Conservation (phyloP, 495 filamentous ascomycete genomes). For the Poronia punctata region DNA sequence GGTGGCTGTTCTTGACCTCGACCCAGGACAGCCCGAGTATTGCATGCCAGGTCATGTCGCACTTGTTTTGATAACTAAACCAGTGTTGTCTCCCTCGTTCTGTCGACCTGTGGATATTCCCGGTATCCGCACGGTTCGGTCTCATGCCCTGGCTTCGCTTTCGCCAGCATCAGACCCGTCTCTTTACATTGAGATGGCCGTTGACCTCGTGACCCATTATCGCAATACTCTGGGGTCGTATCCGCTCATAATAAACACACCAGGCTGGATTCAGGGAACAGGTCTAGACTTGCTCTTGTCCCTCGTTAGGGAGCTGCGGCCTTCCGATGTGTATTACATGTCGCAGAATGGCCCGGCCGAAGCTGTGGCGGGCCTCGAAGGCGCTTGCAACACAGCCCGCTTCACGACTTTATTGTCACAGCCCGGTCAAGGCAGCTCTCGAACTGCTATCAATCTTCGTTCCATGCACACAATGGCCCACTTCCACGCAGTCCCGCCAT, state of each 20-base stretch:
- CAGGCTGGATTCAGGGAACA: slow-evolving; percentile 74
- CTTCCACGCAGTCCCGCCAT: slow-evolving; percentile 47
- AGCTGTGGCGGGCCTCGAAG: slow-evolving; percentile 50
- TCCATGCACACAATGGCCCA: slow-evolving; percentile 79
- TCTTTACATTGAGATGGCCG: slow-evolving; percentile 60
- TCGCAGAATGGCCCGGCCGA: slow-evolving; percentile 62
- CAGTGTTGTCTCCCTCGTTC: slow-evolving; percentile 69
- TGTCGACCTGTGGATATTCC: slow-evolving; percentile 50
- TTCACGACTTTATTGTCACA: slow-evolving; percentile 51
- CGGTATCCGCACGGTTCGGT: slow-evolving; percentile 40
- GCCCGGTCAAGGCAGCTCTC: slow-evolving; percentile 52
- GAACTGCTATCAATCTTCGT: slow-evolving; percentile 61
- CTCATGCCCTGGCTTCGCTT: slow-evolving; percentile 66
- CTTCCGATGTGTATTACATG: slow-evolving; percentile 66
- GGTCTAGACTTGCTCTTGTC: slow-evolving; percentile 64
- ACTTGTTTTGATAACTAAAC: slow-evolving; percentile 54
- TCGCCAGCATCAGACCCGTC: slow-evolving; percentile 64
- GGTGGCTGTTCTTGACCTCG: slow-evolving; percentile 69
- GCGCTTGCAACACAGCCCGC: slow-evolving; percentile 25
- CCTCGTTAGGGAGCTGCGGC: slow-evolving; percentile 44
- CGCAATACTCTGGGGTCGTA: slow-evolving; percentile 34
- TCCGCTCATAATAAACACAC: slow-evolving; percentile 73
- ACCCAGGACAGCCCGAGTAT: slow-evolving; percentile 80
- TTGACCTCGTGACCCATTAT: slow-evolving; percentile 64
- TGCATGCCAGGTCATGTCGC: slow-evolving; percentile 70